Base-by-base conservation (phyloP, 75 land plant species). In the Pseudotsuga menziesii region DNA sequence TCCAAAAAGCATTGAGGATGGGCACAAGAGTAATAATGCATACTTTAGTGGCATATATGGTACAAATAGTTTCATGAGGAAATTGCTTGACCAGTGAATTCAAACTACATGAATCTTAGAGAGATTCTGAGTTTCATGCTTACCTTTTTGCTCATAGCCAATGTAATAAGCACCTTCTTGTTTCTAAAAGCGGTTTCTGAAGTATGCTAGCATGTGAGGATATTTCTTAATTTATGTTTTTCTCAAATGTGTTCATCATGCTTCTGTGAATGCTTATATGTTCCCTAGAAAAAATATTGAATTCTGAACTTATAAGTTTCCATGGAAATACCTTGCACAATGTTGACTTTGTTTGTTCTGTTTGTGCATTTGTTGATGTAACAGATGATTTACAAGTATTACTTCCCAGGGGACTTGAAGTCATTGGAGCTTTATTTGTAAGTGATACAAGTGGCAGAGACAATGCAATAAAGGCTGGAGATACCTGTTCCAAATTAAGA, bases 321-420 rank as follows among this genome's bases (percentile, higher is more conserved):
- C 22, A 39, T 36, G 20, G 8, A 67, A 19, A 39, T 67, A 39
- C 3, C 3, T 67, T 63, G 35, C 32, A 67, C 23, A 27, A 27
- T 63, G 67, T 63, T 67, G 35, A 15, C 71, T 67, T 67, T 67
- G 48, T 39, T 39, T 67, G 6, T 67, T 67, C 11, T 67, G 71
- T 67, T 67, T 67, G 12, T 20, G 71, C 39, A 36, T 67, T 35
- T 19, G 6, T 54, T 73, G 11, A 73, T 78, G 80, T 39, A 57
- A 56, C 77, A 82, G 83, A 79, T 39, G 83, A 79, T 23, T 81
- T 82, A 69, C 83, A 73, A 64, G 57, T 54, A 16, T 26, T 82
- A 56, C 71, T 82, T 56, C 83, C 83, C 41, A 74, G 77, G 52
- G 83, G 83, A 36, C 83, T 82, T 41, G 77, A 82, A 79, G 60